Base-by-base conservation (phyloP, 805 yeast species). In the Debaryomyces castellii region DNA sequence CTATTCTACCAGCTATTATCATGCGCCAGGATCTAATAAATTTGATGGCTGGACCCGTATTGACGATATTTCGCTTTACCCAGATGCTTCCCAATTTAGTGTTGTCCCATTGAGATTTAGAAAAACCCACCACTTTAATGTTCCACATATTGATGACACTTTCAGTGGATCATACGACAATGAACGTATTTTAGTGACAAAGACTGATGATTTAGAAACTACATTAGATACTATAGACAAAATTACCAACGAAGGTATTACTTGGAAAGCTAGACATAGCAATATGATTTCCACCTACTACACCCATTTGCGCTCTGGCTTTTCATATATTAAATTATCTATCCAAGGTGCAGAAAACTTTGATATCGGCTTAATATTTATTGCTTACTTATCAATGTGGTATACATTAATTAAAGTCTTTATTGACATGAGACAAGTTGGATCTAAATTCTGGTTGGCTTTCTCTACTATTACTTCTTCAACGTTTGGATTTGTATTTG, bases 301-400 rank as follows among this genome's bases (percentile, higher is more conserved):
- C 44, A 84, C 80, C 45, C 76, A 81, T 52, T 58, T 77, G 37
- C 64, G 67, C 28, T 63, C 71, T 20, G 64, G 73, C 9, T 58
- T 72, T 37, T 43, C 57, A 14, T 78, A 71, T 51, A 57, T 82
- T 14, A 55, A 67, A 41, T 71, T 66, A 40, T 66, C 81, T 50
- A 72, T 85, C 43, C 71, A 73, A 42, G 84, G 86, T 49, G 94
- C 97, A 14, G 96, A 91, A 54, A 80, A 85, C 21, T 89, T 89
- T 53, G 98, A 92, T 64, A 83, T 91, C 33, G 81, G 82, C 11
- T 74, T 91, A 47, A 84, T 94, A 41, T 75, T 88, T 2, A 62
- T 83, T 41, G 97, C 96, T 2, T 92, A 92, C 64, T 55, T 81
- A 22, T 95, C 95, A 40, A 90, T 91, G 96, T 75, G 87, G 76